Conservation (phyloP, 2,329 filamentous ascomycete species). For the Beauveria pseudobassiana region DNA sequence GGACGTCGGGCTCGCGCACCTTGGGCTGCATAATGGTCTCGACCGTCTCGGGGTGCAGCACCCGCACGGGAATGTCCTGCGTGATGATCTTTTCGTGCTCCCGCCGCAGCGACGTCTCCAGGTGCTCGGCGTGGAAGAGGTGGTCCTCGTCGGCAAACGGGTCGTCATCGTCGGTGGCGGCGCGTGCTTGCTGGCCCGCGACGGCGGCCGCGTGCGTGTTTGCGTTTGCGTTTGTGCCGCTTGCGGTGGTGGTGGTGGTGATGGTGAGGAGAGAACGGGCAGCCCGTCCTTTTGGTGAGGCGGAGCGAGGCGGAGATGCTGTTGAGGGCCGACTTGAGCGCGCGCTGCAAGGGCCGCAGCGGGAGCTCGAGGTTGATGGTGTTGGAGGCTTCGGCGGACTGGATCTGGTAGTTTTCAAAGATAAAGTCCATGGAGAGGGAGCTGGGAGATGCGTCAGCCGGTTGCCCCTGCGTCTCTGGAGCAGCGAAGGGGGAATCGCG, state of each 20-base stretch:
- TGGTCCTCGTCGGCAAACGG: slow-evolving; percentile 37
- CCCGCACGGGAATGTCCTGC: slow-evolving; percentile 91
- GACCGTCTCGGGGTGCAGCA: slow-evolving; percentile 76
- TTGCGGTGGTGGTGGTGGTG: slow-evolving; percentile 60
- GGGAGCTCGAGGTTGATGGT: slow-evolving; percentile 96
- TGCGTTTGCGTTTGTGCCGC: slow-evolving; percentile 21
- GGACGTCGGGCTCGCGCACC: slow-evolving; percentile 84
- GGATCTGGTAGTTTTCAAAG: slow-evolving; percentile 77
- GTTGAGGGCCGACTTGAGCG: slow-evolving; percentile 80
- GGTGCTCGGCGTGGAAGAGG: slow-evolving; percentile 40
- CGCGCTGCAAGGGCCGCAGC: slow-evolving; percentile 77
- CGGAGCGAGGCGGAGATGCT: slow-evolving; percentile 77
- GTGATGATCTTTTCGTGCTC: slow-evolving; percentile 89
- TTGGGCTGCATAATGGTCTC: slow-evolving; percentile 89
- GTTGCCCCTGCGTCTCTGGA: not conserved
- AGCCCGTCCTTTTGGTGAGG: slow-evolving; percentile 87
- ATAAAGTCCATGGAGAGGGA: slow-evolving; percentile 68
- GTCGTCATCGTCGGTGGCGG: slow-evolving; percentile 23
- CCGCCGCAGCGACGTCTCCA: slow-evolving; percentile 51
- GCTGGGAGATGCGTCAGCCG: slow-evolving; percentile 24
- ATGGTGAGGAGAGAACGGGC: slow-evolving; percentile 88
- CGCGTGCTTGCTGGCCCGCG: slow-evolving; percentile 20
- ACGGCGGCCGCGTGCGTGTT: slow-evolving; percentile 25
- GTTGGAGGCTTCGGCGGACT: slow-evolving; percentile 75
- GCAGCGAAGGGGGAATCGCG: not conserved